A percentile compares a stretch with the other conserved stretches of the same genome.
These are phyloP conservation scores for Phytophthora capsici DNA, from an alignment of 352 stramenopile genomes.

Conservation along the genomic window DNA sequence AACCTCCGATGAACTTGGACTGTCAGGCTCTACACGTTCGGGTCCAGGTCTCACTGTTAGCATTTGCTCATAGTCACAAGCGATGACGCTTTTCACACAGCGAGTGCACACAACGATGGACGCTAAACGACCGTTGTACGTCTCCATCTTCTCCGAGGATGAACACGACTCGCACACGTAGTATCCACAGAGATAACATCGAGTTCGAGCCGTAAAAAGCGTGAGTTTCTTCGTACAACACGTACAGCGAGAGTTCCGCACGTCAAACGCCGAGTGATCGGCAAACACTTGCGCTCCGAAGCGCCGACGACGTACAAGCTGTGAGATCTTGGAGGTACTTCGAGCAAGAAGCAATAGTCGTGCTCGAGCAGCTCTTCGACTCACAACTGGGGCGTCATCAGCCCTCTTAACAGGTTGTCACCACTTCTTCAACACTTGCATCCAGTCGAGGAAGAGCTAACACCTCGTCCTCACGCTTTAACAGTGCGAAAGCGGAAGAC, in stretches of 20 bases:
- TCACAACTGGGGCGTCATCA: not conserved
- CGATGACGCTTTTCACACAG: slow-evolving; percentile 26
- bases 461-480: slow-evolving; percentile 36
- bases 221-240: slow-evolving; percentile 37
- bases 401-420: slow-evolving; percentile 3
- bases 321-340: slow-evolving; percentile 22
- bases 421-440: slow-evolving; percentile 42
- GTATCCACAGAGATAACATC: slow-evolving; percentile 43
- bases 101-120: slow-evolving; percentile 35
- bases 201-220: slow-evolving; percentile 15
- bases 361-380: slow-evolving; percentile 3
- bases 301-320: slow-evolving; percentile 34
- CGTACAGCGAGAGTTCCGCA: slow-evolving; percentile 35
- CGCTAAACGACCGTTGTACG: slow-evolving; percentile 31
- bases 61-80: slow-evolving; percentile 38
- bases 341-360: slow-evolving; percentile 36
- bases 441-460: slow-evolving; percentile 32
- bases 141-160: slow-evolving; percentile 37
- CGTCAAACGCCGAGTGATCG: slow-evolving; percentile 34
- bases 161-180: slow-evolving; percentile 35
- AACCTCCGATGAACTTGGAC: too few relatives aligned
- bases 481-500: slow-evolving; percentile 24
- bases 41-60: slow-evolving; percentile 15
- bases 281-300: slow-evolving; percentile 42
- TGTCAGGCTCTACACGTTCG: slow-evolving; percentile 2